Evolutionary conservation across 1,139 yeast genomes (phyloP).

Genomic region (Magnusiomyces suaveolens): DNA sequence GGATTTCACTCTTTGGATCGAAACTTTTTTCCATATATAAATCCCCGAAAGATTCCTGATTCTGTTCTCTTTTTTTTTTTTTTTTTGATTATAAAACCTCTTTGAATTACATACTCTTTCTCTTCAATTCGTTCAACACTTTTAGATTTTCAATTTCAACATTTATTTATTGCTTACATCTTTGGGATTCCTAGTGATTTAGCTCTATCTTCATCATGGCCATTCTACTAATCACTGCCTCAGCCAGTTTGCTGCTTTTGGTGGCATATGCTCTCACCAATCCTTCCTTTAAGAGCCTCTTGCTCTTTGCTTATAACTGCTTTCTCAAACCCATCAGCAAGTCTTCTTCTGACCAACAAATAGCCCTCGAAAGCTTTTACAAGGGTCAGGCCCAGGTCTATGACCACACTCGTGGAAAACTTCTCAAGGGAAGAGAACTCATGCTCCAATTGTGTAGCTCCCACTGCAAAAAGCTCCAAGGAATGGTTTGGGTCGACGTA

Average conservation of each 20-base stretch:
- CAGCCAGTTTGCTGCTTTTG: not conserved
- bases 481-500: constrained; percentile 61
- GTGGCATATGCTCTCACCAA: constrained; percentile 16
- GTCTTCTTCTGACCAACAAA: constrained; percentile 46
- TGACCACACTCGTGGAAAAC: constrained; percentile 54
- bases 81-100: no score
- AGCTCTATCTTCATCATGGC: not conserved
- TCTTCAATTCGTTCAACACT: not conserved
- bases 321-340: constrained; percentile 57
- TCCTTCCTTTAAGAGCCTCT: constrained; percentile 17
- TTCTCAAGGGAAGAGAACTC: constrained; percentile 62
- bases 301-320: constrained; percentile 37
- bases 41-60: not conserved
- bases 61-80: not conserved
- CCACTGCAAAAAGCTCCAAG: constrained; percentile 37
- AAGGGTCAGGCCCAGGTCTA: constrained; percentile 67
- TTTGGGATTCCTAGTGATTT: not conserved
- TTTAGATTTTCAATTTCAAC: not conserved
- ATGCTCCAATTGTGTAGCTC: constrained; percentile 51
- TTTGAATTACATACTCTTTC: not conserved
- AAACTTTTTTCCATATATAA: no score
- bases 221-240: not conserved
- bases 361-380: constrained; percentile 61
- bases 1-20: no score
- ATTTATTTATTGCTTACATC: not conserved